A percentile compares a stretch with the other conserved stretches of the same genome.
phyloP scores from a whole-genome alignment of 176 grass and related monocot genomes.

The Poa annua region DNA sequence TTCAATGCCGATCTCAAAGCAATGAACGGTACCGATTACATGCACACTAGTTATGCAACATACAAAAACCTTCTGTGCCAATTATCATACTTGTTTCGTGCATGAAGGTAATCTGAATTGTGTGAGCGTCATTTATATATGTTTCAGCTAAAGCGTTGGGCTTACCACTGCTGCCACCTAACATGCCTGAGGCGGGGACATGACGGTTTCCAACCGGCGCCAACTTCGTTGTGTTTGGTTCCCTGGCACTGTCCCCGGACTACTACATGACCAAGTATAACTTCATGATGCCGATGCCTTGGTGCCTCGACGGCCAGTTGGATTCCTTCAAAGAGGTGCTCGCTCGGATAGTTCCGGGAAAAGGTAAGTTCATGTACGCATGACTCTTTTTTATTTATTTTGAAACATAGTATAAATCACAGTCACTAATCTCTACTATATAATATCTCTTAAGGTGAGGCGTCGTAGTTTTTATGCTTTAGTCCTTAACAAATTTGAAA shows the following conservation, averaged over 20 bases:
- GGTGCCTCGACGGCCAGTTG: constrained; percentile 13
- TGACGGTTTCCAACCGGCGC: constrained; percentile 36
- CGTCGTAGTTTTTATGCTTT: no score
- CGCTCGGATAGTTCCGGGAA: constrained; percentile 30
- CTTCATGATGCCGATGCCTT: not conserved
- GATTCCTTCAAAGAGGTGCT: constrained; percentile 46
- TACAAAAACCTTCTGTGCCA: not conserved
- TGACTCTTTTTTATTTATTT: no score
- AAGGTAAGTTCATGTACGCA: constrained; percentile 2
- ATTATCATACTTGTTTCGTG: not conserved
- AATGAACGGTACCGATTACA: no score
- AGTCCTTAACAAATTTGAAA: no score
- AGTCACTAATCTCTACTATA: no score
- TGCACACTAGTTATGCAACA: no score
- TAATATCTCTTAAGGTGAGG: no score
- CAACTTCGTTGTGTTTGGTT: constrained; percentile 54
- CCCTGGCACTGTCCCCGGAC: constrained; percentile 42
- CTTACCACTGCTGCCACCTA: constrained; percentile 50
- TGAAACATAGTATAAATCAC: no score
- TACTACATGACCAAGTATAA: constrained; percentile 39
- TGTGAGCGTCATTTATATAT: not conserved
- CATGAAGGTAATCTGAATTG: not conserved
- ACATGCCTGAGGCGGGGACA: constrained; percentile 32
- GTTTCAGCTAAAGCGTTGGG: constrained; percentile 56
- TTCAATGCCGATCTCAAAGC: no score